A percentile compares a stretch with the other conserved stretches of the same genome.
Evolutionary conservation across 2,329 filamentous ascomycete genomes (phyloP).

Genomic region (Helicocarpus griseus): DNA sequence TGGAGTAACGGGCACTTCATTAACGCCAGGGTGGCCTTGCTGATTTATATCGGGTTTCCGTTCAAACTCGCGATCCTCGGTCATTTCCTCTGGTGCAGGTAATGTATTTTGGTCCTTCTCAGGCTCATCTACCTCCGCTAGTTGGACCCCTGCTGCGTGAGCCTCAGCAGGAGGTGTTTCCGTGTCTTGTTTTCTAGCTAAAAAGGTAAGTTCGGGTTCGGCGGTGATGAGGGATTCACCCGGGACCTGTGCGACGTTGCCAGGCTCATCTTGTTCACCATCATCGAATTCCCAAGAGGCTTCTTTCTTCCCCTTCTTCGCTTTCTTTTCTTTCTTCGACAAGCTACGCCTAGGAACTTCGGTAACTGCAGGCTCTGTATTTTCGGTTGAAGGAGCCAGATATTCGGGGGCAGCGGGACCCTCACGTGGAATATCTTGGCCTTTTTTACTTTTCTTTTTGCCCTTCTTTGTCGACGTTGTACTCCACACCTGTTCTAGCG

Average conservation of each 20-base stretch:
- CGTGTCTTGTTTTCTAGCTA: not conserved
- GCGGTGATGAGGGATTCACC: not conserved
- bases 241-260: not conserved
- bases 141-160: not conserved
- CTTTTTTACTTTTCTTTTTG: constrained; percentile 12
- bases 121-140: not conserved
- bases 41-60: not conserved
- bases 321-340: constrained; percentile 15
- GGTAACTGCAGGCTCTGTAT: not conserved
- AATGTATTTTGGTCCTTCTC: not conserved
- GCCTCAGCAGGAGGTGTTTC: not conserved
- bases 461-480: constrained; percentile 4
- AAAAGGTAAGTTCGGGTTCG: not conserved
- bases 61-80: not conserved
- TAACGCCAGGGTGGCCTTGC: not conserved
- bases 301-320: constrained; percentile 14
- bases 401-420: not conserved
- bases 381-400: not conserved
- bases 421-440: not conserved
- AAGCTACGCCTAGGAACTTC: constrained; percentile 11
- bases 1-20: not conserved
- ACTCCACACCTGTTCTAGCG: not conserved
- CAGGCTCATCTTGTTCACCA: not conserved
- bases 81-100: not conserved
- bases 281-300: not conserved